Evolutionary conservation across 116 monocot species (phyloP).

Genomic region (Papilionanthe hybrid): DNA sequence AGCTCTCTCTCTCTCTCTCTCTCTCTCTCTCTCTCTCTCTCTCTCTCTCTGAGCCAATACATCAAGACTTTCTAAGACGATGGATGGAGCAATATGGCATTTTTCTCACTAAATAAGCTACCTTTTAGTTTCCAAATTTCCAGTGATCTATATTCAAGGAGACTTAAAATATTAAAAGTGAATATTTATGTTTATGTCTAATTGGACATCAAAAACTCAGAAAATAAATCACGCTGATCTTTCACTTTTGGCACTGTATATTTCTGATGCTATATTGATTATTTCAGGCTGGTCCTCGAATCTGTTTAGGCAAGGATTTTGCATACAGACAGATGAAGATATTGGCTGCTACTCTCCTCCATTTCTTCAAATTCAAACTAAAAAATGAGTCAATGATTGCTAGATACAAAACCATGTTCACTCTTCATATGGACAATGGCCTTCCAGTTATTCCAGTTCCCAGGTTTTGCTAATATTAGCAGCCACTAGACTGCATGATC

Average conservation of each 20-base stretch:
- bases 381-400: constrained; percentile 12
- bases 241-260: not conserved
- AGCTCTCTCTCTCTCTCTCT: too few relatives aligned
- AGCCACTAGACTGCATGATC: too few relatives aligned
- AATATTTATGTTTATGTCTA: not conserved
- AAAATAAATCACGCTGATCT: not conserved
- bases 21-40: too few relatives aligned
- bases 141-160: too few relatives aligned
- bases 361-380: constrained; percentile 31
- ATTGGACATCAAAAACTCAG: not conserved
- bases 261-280: not conserved
- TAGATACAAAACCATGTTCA: constrained; percentile 26
- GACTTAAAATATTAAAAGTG: not conserved
- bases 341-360: constrained; percentile 23
- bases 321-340: constrained; percentile 67
- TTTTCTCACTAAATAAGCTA: too few relatives aligned
- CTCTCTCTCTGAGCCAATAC: too few relatives aligned
- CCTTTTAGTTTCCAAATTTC: too few relatives aligned
- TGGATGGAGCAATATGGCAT: too few relatives aligned
- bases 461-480: not conserved
- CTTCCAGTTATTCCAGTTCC: constrained; percentile 21
- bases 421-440: constrained; percentile 30
- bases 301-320: constrained; percentile 62
- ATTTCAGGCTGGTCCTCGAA: constrained; percentile 51
- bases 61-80: too few relatives aligned